Conservation (phyloP, 176 grass and related monocot species). For the Aegilops sharonensis region DNA sequence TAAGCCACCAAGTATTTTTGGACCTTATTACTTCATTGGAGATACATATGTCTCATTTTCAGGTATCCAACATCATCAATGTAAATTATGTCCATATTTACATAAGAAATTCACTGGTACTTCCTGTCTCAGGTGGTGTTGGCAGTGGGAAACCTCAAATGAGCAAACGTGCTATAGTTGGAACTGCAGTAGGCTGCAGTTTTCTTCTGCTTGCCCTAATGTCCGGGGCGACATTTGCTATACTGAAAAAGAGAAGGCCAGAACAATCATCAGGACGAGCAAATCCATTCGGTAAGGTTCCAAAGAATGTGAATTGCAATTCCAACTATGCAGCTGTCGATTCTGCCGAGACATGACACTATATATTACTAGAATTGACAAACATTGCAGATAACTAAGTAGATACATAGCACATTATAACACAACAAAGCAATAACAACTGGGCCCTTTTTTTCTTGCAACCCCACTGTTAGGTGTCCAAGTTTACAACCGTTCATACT, state of each 20-base stretch:
- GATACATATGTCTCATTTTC: constrained; percentile 28
- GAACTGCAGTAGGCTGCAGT: constrained; percentile 60
- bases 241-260: constrained; percentile 53
- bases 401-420: background rate
- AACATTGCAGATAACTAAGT: background rate
- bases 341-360: background rate
- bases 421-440: background rate
- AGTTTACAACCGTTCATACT: constrained; percentile 2
- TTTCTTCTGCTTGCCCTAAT: constrained; percentile 57
- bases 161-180: constrained; percentile 50
- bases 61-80: constrained; percentile 40
- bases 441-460: background rate
- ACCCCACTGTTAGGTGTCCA: background rate
- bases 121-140: constrained; percentile 34
- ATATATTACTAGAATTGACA: constrained; percentile 18
- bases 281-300: constrained; percentile 67
- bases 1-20: constrained; percentile 45
- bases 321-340: constrained; percentile 9
- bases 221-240: constrained; percentile 50
- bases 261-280: constrained; percentile 39
- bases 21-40: constrained; percentile 71
- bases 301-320: constrained; percentile 21
- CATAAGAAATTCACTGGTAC: constrained; percentile 19
- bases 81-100: background rate
- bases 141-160: constrained; percentile 38